Evolutionary conservation across 768 basidiomycete species (phyloP), one percentile per base, ranked within the genome.

Genomic region (Podaxis rugospora): DNA sequence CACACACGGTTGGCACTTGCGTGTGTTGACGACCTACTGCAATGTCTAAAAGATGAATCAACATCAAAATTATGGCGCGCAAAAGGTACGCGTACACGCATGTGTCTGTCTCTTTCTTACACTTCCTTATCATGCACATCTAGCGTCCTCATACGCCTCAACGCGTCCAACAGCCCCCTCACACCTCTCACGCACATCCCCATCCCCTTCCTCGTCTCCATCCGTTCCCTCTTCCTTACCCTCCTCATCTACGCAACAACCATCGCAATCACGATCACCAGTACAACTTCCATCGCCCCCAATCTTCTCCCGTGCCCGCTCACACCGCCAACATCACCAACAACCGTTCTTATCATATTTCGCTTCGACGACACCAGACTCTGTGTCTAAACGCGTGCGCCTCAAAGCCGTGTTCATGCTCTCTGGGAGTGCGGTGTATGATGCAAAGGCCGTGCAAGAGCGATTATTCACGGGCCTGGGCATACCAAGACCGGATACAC

Each of bases 331-430:
- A 62, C 40, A 27, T 25, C 71, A 67, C 32, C 70, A 73, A 7
- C 64, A 74, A 10, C 78, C 88, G 0, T 91, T 88, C 71, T 69
- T 92, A 5, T 80, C 86, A 4, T 93, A 93, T 72, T 88, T 95
- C 63, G 80, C 87, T 2, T 86, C 89, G n/a, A 89, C 89, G 23
- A 91, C 92, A 3, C 92, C 92, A 1, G 84, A 91, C 59, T 90
- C 92, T 0, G 80, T 82, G 14, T 80, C 85, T 60, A 94, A 94
- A 71, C 82, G 83, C 18, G 75, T 77, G 1, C 84, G 93, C 25
- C 79, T 96, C 64, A 92, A 90, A 70, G 78, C 85, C 0, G 75
- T 88, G n/a, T 75, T 96, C 1, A 88, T 94, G 67, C 78, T 98
- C 0, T 90, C 95, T 65, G 87, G 87, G 5, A 93, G 91, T 1